phyloP scores from a whole-genome alignment of 345 rosid genomes.

The Euphorbia tirucalli region DNA sequence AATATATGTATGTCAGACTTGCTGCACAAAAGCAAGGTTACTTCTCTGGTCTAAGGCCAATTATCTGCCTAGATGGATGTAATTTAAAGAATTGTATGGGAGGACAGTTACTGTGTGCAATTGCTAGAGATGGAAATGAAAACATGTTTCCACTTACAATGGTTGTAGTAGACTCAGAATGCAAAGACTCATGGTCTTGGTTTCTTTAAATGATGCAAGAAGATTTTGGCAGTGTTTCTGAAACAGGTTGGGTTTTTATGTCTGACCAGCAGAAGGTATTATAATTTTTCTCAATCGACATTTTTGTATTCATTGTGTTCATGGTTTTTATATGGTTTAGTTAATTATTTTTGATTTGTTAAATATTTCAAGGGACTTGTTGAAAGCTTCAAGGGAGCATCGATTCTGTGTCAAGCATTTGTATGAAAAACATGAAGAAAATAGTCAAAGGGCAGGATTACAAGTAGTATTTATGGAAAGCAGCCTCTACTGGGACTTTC shows the following conservation, averaged over 20 bases:
- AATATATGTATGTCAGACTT: neutral
- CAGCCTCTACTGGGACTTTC: accelerated
- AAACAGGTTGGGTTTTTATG: neutral
- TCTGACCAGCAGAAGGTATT: neutral
- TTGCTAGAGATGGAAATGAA: neutral
- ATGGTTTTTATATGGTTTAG: too few species aligned
- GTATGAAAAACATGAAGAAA: neutral
- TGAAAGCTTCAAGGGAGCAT: neutral
- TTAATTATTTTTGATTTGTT: too few species aligned
- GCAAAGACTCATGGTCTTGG: neutral
- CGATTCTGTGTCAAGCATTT: neutral
- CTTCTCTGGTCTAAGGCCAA: neutral
- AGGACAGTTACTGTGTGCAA: neutral
- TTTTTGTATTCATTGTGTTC: too few species aligned
- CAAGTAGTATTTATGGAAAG: neutral
- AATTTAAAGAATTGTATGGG: neutral
- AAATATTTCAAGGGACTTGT: neutral
- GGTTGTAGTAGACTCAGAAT: neutral
- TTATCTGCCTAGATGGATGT: neutral
- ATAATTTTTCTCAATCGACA: too few species aligned
- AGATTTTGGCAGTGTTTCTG: neutral
- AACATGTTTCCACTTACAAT: neutral
- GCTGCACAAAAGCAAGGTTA: neutral
- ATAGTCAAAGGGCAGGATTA: accelerated
- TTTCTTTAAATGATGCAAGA: neutral